Percentiles rank a stretch among this genome's conserved stretches.
Evolutionary conservation across 192 early-diverging fungal genomes (phyloP).

Genomic region (Coemansia biformis): DNA sequence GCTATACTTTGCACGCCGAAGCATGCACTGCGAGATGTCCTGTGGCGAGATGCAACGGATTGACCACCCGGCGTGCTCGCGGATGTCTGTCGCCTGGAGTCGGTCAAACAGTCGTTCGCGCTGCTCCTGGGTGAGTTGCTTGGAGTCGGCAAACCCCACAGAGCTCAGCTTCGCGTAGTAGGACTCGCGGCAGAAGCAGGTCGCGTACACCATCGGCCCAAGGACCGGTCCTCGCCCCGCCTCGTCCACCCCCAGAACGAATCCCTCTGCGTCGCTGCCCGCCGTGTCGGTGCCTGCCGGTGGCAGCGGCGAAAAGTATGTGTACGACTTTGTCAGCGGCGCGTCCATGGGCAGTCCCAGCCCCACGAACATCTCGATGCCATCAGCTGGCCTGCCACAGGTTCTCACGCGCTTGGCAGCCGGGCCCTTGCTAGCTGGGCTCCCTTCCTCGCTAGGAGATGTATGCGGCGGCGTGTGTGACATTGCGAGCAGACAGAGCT

Average conservation of each 20-base stretch:
- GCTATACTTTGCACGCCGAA: constrained; percentile 79
- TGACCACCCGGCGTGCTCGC: constrained; percentile 76
- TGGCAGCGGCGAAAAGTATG: constrained; percentile 27
- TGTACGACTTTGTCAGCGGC: constrained; percentile 32
- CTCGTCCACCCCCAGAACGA: constrained; percentile 90
- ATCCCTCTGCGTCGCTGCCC: constrained; percentile 15
- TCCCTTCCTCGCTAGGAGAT: too few relatives aligned
- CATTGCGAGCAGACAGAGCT: too few relatives aligned
- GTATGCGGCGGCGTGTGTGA: too few relatives aligned
- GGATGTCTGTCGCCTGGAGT: constrained; percentile 45
- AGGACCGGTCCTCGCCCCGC: constrained; percentile 95
- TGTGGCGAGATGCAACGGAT: constrained; percentile 78
- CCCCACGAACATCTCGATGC: too few relatives aligned
- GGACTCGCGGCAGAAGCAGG: constrained; percentile 70
- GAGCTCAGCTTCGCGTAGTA: constrained; percentile 60
- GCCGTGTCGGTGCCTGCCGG: not conserved
- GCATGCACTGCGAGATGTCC: constrained; percentile 90
- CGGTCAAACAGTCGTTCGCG: constrained; percentile 66
- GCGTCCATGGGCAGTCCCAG: constrained; percentile 24
- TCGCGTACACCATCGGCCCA: constrained; percentile 95
- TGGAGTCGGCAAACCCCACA: constrained; percentile 93
- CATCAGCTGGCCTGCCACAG: too few relatives aligned
- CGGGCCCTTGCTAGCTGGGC: too few relatives aligned
- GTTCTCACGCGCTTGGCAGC: too few relatives aligned
- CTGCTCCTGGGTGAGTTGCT: constrained; percentile 73